Evolutionary conservation across 306 rosid species (phyloP).

Genomic region (Elaeagnus macrophylla): DNA sequence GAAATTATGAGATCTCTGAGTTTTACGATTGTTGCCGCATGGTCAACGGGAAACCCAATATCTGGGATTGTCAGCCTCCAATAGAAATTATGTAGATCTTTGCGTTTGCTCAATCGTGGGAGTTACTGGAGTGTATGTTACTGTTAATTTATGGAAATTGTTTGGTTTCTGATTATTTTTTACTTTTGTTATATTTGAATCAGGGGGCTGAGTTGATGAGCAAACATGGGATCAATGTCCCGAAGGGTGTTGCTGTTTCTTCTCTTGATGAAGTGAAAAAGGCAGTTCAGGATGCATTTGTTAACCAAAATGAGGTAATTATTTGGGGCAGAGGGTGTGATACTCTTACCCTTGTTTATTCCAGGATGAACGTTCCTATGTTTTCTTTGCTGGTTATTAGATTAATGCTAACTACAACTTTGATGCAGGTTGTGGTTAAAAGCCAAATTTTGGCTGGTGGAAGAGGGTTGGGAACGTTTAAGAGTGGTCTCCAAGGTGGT

Average conservation of each 20-base stretch:
- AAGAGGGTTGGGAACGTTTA: slow-evolving; percentile 89
- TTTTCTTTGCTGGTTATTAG: neutral
- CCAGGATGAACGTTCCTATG: neutral
- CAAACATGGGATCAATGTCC: slow-evolving; percentile 77
- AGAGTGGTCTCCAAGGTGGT: slow-evolving; percentile 88
- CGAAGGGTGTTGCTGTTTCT: slow-evolving; percentile 36
- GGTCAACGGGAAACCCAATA: too few relatives aligned
- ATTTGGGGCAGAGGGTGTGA: neutral
- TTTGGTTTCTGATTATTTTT: slow-evolving; percentile 1
- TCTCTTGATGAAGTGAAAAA: slow-evolving; percentile 36
- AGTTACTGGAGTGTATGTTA: neutral
- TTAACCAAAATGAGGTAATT: slow-evolving; percentile 43
- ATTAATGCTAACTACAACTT: slow-evolving; percentile 23
- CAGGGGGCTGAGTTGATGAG: slow-evolving; percentile 95
- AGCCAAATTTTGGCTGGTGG: slow-evolving; percentile 94
- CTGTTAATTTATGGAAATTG: neutral
- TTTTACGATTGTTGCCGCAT: too few relatives aligned
- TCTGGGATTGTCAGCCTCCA: too few relatives aligned
- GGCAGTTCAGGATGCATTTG: slow-evolving; percentile 51
- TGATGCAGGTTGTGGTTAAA: slow-evolving; percentile 49
- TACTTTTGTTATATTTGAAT: slow-evolving; percentile 12
- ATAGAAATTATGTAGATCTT: neutral
- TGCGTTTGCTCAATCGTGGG: neutral
- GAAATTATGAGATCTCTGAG: too few relatives aligned
- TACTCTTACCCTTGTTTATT: neutral